phyloP scores from a whole-genome alignment of 2,329 filamentous ascomycete genomes.

The Pyrenophora graminea region DNA sequence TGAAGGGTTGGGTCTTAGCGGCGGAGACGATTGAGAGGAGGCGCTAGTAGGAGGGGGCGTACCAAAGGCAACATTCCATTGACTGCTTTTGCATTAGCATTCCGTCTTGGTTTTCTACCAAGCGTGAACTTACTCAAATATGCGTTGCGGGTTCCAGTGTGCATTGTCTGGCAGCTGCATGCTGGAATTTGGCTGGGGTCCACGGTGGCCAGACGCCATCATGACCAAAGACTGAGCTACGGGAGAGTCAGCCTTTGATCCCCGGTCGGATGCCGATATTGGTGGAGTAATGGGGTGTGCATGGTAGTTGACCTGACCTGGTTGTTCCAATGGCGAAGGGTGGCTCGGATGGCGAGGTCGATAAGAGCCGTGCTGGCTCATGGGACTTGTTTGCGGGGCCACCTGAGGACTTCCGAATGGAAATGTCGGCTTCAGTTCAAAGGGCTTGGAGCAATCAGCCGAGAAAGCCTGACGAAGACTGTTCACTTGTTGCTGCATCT shows the following conservation, averaged over 20 bases:
- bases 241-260: conserved; percentile 77
- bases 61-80: conserved; percentile 95
- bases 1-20: conserved; percentile 50
- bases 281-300: conserved; percentile 78
- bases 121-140: conserved; percentile 76
- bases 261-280: conserved; percentile 71
- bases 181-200: conserved; percentile 54
- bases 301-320: conserved; percentile 67
- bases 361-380: conserved; percentile 57
- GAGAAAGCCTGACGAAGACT: conserved; percentile 90
- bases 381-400: conserved; percentile 65
- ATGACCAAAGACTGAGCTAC: conserved; percentile 72
- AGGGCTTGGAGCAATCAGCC: conserved; percentile 79
- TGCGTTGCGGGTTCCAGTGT: conserved; percentile 81
- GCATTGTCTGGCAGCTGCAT: conserved; percentile 67
- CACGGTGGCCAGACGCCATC: conserved; percentile 64
- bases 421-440: conserved; percentile 85
- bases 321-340: conserved; percentile 55
- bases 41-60: conserved; percentile 56
- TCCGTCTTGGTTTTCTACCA: not conserved
- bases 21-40: conserved; percentile 51
- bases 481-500: conserved; percentile 88
- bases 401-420: conserved; percentile 79
- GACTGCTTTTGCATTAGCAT: conserved; percentile 57
- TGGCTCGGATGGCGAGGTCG: conserved; percentile 55